Evolutionary conservation across 306 rosid genomes (phyloP).

Genomic region (Sesbania bispinosa): DNA sequence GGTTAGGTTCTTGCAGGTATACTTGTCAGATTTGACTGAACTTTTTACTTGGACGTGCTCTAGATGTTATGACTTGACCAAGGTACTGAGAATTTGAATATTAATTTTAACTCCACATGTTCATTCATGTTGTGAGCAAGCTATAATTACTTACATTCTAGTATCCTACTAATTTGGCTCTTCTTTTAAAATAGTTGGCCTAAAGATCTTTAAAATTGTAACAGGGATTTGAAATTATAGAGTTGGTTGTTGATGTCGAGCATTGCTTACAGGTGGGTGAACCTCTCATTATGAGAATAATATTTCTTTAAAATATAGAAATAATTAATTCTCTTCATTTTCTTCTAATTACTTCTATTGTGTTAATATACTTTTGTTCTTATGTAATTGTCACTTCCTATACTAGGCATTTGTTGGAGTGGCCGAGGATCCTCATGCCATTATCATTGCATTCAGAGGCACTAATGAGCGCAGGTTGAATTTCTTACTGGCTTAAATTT

Average conservation of each 20-base stretch:
- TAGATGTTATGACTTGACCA: constrained; percentile 64
- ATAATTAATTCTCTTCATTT: background rate
- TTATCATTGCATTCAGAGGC: constrained; percentile 93
- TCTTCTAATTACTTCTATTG: background rate
- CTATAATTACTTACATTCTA: constrained; percentile 3
- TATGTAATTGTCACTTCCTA: constrained; percentile 17
- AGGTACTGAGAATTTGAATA: constrained; percentile 55
- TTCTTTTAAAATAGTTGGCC: constrained; percentile 18
- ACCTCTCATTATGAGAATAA: background rate
- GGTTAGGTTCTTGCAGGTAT: constrained; percentile 62
- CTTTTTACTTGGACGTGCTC: constrained; percentile 92
- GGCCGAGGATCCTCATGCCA: constrained; percentile 67
- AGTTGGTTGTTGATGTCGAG: constrained; percentile 86
- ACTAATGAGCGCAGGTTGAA: constrained; percentile 86
- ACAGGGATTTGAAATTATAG: constrained; percentile 95
- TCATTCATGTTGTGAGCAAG: constrained; percentile 8
- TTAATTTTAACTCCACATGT: constrained; percentile 11
- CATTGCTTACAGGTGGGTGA: constrained; percentile 98
- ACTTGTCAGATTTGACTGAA: constrained; percentile 79
- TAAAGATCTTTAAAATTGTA: constrained; percentile 31
- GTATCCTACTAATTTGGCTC: constrained; percentile 12
- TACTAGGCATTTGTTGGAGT: constrained; percentile 88
- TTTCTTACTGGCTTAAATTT: background rate
- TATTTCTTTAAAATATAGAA: constrained; percentile 4
- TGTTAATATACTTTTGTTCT: background rate